phyloP scores from a whole-genome alignment of 1,284 basidiomycete genomes.

The Ustilago curta region DNA sequence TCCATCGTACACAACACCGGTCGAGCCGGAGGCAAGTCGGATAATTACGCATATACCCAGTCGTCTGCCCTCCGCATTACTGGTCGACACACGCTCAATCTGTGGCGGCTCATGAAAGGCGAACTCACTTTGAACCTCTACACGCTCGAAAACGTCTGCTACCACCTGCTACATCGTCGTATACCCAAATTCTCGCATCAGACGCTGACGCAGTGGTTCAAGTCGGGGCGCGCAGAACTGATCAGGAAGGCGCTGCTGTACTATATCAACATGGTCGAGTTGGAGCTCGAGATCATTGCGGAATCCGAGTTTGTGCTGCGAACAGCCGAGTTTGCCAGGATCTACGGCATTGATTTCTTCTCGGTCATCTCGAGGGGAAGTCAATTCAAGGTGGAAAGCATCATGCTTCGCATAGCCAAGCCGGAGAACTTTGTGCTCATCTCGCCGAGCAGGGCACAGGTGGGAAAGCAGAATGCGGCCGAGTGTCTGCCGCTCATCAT shows the following conservation, averaged over 20 bases:
- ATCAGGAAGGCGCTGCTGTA: conserved; percentile 51
- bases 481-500: conserved; percentile 94
- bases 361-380: conserved; percentile 94
- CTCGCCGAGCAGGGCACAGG: conserved; percentile 63
- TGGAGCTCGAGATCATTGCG: conserved; percentile 59
- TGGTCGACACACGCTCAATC: conserved; percentile 89
- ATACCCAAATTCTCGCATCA: conserved; percentile 79
- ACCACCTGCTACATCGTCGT: conserved; percentile 60
- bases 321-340: conserved; percentile 86
- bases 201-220: conserved; percentile 81
- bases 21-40: conserved; percentile 54
- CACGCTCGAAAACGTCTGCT: conserved; percentile 89
- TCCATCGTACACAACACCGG: conserved; percentile 61
- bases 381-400: conserved; percentile 98
- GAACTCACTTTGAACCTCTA: conserved; percentile 85
- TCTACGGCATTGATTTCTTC: conserved; percentile 96
- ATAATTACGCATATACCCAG: conserved; percentile 76
- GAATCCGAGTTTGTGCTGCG: conserved; percentile 63
- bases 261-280: conserved; percentile 52
- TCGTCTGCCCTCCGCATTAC: conserved; percentile 85
- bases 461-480: conserved; percentile 87
- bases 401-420: conserved; percentile 98
- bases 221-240: conserved; percentile 50
- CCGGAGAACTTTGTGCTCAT: conserved; percentile 78
- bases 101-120: conserved; percentile 90